phyloP scores from a whole-genome alignment of 768 basidiomycete species.

The Termitomyces sp. region DNA sequence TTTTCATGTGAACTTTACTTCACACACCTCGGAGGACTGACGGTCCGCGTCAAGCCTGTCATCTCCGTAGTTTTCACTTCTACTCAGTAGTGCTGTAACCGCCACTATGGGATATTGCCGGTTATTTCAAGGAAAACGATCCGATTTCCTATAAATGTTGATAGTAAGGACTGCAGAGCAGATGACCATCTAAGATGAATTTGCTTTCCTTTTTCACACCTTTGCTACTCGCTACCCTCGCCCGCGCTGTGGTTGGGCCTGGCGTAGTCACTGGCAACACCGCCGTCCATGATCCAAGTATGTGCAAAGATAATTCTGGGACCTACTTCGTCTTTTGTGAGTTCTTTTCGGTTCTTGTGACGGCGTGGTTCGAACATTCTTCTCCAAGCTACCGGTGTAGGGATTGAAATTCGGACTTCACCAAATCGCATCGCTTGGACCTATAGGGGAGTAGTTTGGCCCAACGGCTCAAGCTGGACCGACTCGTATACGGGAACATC shows the following conservation, averaged over 20 bases:
- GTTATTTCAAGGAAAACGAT: not conserved
- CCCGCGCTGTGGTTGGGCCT: slow-evolving; percentile 24
- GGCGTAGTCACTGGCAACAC: slow-evolving; percentile 34
- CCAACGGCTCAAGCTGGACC: slow-evolving; percentile 45
- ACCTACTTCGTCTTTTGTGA: slow-evolving; percentile 44
- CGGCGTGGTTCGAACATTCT: not conserved
- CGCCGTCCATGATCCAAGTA: slow-evolving; percentile 40
- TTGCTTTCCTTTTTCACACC: slow-evolving; percentile 4
- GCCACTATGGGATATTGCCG: slow-evolving; percentile 1
- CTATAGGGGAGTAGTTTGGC: slow-evolving; percentile 38
- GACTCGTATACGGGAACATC: slow-evolving; percentile 40
- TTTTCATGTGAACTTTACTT: not conserved
- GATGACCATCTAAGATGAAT: slow-evolving; percentile 3
- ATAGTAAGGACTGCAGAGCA: not conserved
- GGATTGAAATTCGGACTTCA: slow-evolving; percentile 45
- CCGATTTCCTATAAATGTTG: slow-evolving; percentile 6
- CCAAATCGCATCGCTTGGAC: slow-evolving; percentile 43
- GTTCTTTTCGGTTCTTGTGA: slow-evolving; percentile 7
- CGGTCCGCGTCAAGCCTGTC: slow-evolving; percentile 6
- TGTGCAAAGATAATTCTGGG: slow-evolving; percentile 43
- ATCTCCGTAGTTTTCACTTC: not conserved
- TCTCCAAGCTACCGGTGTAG: slow-evolving; percentile 33
- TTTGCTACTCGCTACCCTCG: slow-evolving; percentile 6
- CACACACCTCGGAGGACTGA: slow-evolving; percentile 1
- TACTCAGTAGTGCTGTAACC: not conserved